Evolutionary conservation across 257 asterid genomes (phyloP), one percentile per base, ranked within the genome.

Genomic region (Solanum boliviense): DNA sequence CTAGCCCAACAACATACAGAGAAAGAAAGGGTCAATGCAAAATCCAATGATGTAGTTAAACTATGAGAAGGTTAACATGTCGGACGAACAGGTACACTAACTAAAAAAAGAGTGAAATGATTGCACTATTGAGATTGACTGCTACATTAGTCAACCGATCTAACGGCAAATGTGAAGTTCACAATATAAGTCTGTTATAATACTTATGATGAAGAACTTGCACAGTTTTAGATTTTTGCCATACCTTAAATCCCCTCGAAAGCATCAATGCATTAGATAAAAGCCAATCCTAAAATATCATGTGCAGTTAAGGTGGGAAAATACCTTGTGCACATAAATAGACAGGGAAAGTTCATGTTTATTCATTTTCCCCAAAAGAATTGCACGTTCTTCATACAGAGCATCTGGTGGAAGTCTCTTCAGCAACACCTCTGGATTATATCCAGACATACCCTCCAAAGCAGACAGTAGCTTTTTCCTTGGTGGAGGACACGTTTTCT

Each of bases 271-370:
- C 88, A 87, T n/a, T 46, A 46, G 41, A 46, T 81, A 29, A 81
- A 81, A 81, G 68, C 36, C 39, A 29, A 11, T 75, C 41, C 68
- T 27, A 46, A 27, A 81, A 81, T 44, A 34, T 44, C 12, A 76
- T 78, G n/a, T 39, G 84, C 38, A 46, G 70, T 52, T 46, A 44
- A 89, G 79, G 82, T 41, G 67, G 73, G 46, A 11, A 39, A 88
- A 86, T 93, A 97, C 99, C 98, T 95, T 96, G 85, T 97, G 98
- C 86, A 96, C 94, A 68, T 97, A 97, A 88, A 96, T 94, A 72
- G 99, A 94, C 86, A 97, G 91, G 60, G 99, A 97, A 91, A 97
- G 98, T 90, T 97, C 99, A 87, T 96, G 98, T 86, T 94, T 99
- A 92, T 96, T 94, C 98, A 97, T 93, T 93, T 94, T 96, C 82